Evolutionary conservation across 768 basidiomycete genomes (phyloP).

Genomic region (Russula abietina): DNA sequence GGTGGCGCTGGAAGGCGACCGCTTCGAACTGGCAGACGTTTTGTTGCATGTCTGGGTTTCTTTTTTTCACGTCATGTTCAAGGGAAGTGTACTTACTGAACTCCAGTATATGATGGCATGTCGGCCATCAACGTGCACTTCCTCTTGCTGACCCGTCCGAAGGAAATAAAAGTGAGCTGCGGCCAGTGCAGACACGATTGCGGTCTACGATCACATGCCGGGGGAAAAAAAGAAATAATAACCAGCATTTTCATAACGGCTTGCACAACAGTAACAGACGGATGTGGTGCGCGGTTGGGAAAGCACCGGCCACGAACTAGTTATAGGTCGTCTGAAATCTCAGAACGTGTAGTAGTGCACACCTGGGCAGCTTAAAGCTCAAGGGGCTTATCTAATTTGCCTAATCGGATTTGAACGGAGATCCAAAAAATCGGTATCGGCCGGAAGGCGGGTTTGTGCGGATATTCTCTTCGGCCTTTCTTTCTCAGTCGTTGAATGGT

Average conservation of each 20-base stretch:
- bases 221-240: not conserved
- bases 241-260: not conserved
- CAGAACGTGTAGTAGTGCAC: constrained; percentile 4
- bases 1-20: constrained; percentile 13
- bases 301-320: not conserved
- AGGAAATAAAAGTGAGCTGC: constrained; percentile 46
- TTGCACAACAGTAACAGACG: not conserved
- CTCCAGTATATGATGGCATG: constrained; percentile 51
- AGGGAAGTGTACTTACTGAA: constrained; percentile 38
- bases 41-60: not conserved
- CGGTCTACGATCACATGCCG: constrained; percentile 31
- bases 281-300: not conserved
- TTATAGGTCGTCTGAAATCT: not conserved
- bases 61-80: too few relatives aligned
- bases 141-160: constrained; percentile 41
- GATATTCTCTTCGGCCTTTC: constrained; percentile 30
- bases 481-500: constrained; percentile 36
- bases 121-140: constrained; percentile 47
- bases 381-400: not conserved
- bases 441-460: constrained; percentile 10
- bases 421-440: not conserved
- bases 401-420: not conserved
- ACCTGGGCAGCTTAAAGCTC: constrained; percentile 50
- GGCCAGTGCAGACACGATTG: constrained; percentile 48
- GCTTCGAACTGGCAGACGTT: constrained; percentile 11